Evolutionary conservation across 2,329 filamentous ascomycete species (phyloP).

Genomic region (Aspergillus piperis): DNA sequence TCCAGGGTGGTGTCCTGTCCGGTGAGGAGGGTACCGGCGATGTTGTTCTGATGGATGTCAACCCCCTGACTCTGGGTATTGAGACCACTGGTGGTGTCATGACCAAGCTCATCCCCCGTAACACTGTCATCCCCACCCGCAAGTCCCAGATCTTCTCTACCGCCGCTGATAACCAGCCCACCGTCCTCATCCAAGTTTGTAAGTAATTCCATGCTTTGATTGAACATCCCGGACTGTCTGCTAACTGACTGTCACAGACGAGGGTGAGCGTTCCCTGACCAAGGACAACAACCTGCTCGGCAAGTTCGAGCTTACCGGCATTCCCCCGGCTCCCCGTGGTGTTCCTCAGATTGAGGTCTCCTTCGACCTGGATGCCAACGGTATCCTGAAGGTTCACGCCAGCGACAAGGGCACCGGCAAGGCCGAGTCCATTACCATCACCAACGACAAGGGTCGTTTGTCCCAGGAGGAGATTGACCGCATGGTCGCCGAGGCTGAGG

Average conservation of each 20-base stretch:
- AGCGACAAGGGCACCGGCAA: constrained; percentile 98
- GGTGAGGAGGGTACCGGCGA: constrained; percentile 80
- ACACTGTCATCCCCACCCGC: constrained; percentile 91
- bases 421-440: constrained; percentile 96
- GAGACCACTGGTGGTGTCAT: constrained; percentile 97
- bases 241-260: constrained; percentile 48
- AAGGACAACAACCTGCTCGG: constrained; percentile 97
- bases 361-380: constrained; percentile 97
- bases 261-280: constrained; percentile 90
- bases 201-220: constrained; percentile 25
- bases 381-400: constrained; percentile 94
- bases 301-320: constrained; percentile 97
- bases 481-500: constrained; percentile 98
- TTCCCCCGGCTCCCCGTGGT: constrained; percentile 90
- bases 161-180: constrained; percentile 93
- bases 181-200: constrained; percentile 91
- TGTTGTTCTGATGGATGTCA: constrained; percentile 94
- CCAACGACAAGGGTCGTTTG: constrained; percentile 98
- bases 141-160: constrained; percentile 99
- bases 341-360: constrained; percentile 98
- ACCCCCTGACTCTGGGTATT: constrained; percentile 93
- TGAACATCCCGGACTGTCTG: background rate
- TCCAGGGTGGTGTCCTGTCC: constrained; percentile 93
- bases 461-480: constrained; percentile 97
- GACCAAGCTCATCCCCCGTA: constrained; percentile 93